Percentiles rank a stretch among this genome's conserved stretches.
Conservation (phyloP, 106 monocot genomes). For the Alisma plantagoaquatica region DNA sequence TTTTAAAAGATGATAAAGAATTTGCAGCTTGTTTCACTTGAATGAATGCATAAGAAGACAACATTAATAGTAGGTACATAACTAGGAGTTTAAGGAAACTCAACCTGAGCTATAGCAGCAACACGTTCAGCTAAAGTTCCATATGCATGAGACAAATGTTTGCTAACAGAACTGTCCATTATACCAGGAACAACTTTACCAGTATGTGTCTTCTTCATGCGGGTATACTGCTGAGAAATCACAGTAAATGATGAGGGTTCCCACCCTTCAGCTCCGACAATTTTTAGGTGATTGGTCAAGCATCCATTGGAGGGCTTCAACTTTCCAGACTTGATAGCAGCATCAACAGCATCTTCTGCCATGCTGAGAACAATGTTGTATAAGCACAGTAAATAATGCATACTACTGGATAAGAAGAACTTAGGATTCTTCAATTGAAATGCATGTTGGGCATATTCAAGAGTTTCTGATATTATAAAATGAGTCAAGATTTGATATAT, state of each 20-base stretch:
- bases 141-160: constrained; percentile 91
- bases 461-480: too few species aligned
- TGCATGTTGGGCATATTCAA: too few species aligned
- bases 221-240: constrained; percentile 70
- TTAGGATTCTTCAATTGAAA: too few species aligned
- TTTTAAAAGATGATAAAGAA: too few species aligned
- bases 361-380: constrained; percentile 75
- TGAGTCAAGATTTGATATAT: too few species aligned
- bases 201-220: constrained; percentile 70
- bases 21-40: too few species aligned
- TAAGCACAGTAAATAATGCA: neutral
- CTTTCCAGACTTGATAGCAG: constrained; percentile 80
- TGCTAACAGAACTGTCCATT: constrained; percentile 81
- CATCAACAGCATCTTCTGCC: constrained; percentile 97
- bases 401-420: too few species aligned
- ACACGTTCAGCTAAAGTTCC: constrained; percentile 73
- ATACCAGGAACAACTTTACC: constrained; percentile 81
- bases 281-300: constrained; percentile 50
- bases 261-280: constrained; percentile 85
- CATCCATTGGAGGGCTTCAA: constrained; percentile 72
- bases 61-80: too few species aligned
- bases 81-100: too few species aligned
- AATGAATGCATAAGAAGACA: too few species aligned
- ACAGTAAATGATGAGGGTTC: constrained; percentile 75
- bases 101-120: constrained; percentile 87